Conservation (phyloP, 108 stramenopile species). For the Parmales sp. region DNA sequence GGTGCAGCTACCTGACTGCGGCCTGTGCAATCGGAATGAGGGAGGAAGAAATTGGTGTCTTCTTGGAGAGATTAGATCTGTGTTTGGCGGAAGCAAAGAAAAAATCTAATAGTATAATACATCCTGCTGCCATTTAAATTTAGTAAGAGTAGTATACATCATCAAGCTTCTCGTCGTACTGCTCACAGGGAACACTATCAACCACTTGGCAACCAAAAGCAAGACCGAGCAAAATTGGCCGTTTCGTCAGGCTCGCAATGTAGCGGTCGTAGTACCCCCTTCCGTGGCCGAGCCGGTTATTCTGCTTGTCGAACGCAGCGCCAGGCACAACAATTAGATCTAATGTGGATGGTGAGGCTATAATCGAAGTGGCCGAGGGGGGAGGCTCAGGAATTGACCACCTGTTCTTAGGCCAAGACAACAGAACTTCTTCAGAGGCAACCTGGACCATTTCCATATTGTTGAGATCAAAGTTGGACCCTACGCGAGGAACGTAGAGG, state of each 20-base stretch:
- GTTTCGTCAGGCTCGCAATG: too few relatives aligned
- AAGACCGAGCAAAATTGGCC: too few relatives aligned
- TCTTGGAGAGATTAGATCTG: conserved; percentile 67
- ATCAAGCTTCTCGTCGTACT: too few relatives aligned
- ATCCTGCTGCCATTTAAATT: too few relatives aligned
- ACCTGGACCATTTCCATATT: conserved; percentile 74
- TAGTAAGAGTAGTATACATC: too few relatives aligned
- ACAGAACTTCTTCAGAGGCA: conserved; percentile 2
- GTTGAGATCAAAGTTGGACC: conserved; percentile 66
- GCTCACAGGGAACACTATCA: too few relatives aligned
- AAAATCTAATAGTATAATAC: too few relatives aligned
- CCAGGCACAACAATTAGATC: conserved; percentile 76
- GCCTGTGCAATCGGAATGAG: conserved; percentile 82
- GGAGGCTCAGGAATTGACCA: conserved; percentile 84
- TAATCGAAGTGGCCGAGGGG: conserved; percentile 13
- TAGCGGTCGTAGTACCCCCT: conserved; percentile 83
- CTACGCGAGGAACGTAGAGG: conserved; percentile 72
- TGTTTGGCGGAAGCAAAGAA: conserved; percentile 50
- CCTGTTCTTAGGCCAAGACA: conserved; percentile 67
- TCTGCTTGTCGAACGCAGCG: conserved; percentile 55
- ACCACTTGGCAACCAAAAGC: too few relatives aligned
- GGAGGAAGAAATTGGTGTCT: conserved; percentile 68
- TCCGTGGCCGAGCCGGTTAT: conserved; percentile 68
- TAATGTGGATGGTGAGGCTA: conserved; percentile 65
- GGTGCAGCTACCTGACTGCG: conserved; percentile 80